Percentiles rank a stretch among this genome's conserved stretches.
phyloP scores from a whole-genome alignment of 2,329 filamentous ascomycete species.

The Fusarium begoniae region DNA sequence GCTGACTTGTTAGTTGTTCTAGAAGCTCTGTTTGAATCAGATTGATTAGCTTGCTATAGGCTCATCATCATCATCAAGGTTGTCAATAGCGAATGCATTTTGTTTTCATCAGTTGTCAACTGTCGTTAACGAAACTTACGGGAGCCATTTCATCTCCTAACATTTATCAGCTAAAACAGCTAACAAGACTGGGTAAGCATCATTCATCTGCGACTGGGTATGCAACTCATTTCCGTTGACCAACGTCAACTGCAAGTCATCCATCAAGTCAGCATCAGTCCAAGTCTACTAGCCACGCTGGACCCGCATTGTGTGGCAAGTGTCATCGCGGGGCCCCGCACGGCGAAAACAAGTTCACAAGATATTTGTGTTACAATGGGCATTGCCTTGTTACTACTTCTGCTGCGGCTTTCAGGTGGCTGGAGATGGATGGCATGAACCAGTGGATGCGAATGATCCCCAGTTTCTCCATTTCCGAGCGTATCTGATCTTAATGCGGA shows the following conservation, averaged over 20 bases:
- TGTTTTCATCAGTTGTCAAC: no score
- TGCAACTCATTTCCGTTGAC: background rate
- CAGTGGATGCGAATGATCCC: background rate
- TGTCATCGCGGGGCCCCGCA: background rate
- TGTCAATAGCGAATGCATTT: no score
- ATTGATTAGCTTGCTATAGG: no score
- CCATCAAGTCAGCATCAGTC: background rate
- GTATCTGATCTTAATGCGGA: background rate
- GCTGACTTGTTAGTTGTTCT: no score
- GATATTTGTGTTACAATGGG: background rate
- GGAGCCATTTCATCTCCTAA: background rate
- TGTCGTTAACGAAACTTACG: no score
- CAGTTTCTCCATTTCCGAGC: background rate
- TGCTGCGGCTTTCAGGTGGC: background rate
- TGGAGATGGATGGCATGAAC: background rate
- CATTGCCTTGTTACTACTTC: background rate
- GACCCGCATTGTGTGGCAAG: background rate
- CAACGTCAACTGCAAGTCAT: background rate
- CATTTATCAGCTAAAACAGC: background rate
- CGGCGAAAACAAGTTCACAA: background rate
- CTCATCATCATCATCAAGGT: no score
- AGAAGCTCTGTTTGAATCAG: no score
- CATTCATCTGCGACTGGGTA: no score
- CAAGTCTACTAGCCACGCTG: background rate
- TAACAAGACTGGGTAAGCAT: background rate